Conservation (phyloP, 495 filamentous ascomycete species). For the Penicillium goetzii region DNA sequence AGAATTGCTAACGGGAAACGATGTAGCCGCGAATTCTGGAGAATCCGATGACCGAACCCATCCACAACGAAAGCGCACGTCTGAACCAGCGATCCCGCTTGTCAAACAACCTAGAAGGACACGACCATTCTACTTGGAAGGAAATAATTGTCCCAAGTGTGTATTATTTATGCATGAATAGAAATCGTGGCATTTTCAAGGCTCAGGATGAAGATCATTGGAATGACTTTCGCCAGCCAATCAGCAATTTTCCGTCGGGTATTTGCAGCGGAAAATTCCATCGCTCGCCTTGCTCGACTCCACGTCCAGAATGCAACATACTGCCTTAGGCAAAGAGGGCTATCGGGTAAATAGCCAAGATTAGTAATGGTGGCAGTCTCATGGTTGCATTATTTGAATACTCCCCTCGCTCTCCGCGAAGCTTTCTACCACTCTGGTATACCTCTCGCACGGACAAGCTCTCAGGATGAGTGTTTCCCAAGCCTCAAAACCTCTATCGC, state of each 20-base stretch:
- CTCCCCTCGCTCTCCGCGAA: not conserved
- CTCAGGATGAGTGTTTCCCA: conserved; percentile 17
- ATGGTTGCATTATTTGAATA: not conserved
- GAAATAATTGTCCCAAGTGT: not conserved
- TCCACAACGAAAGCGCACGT: conserved; percentile 29
- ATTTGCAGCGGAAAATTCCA: conserved; percentile 19
- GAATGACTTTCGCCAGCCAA: not conserved
- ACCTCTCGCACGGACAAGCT: conserved; percentile 4
- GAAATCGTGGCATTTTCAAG: conserved; percentile 25
- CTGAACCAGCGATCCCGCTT: conserved; percentile 26
- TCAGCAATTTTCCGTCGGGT: conserved; percentile 21
- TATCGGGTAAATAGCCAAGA: conserved; percentile 1
- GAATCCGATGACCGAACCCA: conserved; percentile 21
- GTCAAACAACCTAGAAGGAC: conserved; percentile 14
- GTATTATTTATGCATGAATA: conserved; percentile 24
- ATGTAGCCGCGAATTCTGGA: conserved; percentile 24
- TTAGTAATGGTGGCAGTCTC: not conserved
- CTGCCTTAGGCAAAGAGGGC: not conserved
- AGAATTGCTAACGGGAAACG: conserved; percentile 24
- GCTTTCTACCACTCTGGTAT: conserved; percentile 1
- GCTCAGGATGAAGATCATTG: conserved; percentile 18
- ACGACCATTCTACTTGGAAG: conserved; percentile 23
- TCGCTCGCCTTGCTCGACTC: not conserved
- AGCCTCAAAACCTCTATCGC: conserved; percentile 17
- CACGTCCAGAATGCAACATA: not conserved